Evolutionary conservation across 148 eudicot genomes (phyloP), one percentile per base, ranked within the genome.

Genomic region (Chenopodium suecicum): DNA sequence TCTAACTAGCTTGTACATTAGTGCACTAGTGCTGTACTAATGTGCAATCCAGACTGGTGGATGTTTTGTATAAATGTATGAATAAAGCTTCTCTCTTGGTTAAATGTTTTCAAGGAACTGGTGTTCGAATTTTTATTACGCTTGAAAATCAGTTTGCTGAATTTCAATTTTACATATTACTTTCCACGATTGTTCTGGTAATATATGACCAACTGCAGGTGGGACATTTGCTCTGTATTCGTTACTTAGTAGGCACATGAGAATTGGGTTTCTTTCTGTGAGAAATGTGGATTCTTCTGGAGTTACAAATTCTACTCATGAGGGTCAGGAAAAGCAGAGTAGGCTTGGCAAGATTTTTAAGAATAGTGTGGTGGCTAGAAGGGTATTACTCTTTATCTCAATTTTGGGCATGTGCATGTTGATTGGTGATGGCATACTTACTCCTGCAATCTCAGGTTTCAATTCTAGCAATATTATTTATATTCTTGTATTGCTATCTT

Each of bases 381-480:
- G 92, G 79, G 70, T 90, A 37, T 75, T 92, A 80, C 91, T 92
- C 63, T 92, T 92, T 81, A 86, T 91, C 79, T 87, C 93, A 31
- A 88, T 91, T 81, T 83, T 91, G 22, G 94, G 94, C 74, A 91
- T 88, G 91, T 92, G 95, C 87, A 92, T 92, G 95, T 84, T 92
- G 34, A 92, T 92, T 73, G 92, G 95, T 48, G 95, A 92, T 77
- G 95, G 95, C 48, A 86, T 90, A 82, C 92, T 92, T 67, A 92
- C 95, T 47, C 95, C 95, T 81, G 95, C 95, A 31, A 92, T 90
- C 62, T 92, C 93, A 86, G 95, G 95, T 92, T 34, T 80, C 71
- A 67, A 70, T 77, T 74, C 47, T 29, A 75, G n/a, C 60, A 54
- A 34, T 16, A 31, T 7, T 58, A 46, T 69, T 70, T 22, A 23